phyloP scores from a whole-genome alignment of 176 grass and related monocot species.

The Oryza glumipatula region DNA sequence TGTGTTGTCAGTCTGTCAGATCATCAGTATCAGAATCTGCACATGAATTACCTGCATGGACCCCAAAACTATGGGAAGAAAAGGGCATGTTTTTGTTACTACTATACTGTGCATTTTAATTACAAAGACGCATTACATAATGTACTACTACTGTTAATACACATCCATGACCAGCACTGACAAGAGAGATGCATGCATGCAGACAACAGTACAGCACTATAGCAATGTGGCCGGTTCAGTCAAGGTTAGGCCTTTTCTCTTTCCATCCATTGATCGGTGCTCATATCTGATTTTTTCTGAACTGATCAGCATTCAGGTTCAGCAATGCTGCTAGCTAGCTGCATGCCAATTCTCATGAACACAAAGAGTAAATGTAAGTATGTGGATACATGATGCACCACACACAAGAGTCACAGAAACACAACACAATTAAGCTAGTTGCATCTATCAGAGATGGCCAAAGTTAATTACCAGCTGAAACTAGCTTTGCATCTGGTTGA shows the following conservation, averaged over 20 bases:
- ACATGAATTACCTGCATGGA: not conserved
- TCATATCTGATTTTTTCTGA: not conserved
- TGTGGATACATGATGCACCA: not conserved
- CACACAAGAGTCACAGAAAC: not conserved
- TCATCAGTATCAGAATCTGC: not conserved
- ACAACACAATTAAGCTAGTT: not conserved
- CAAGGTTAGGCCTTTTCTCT: constrained; percentile 22
- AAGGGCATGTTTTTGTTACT: not conserved
- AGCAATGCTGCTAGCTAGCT: not conserved
- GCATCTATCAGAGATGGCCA: constrained; percentile 1
- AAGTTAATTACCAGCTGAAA: not conserved
- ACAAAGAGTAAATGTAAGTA: not conserved
- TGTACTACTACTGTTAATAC: not conserved
- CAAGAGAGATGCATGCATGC: not conserved
- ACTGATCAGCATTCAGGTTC: not conserved
- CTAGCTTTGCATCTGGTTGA: not conserved
- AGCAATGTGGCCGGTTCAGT: not conserved
- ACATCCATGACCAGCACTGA: not conserved
- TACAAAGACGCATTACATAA: not conserved
- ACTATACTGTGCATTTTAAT: not conserved
- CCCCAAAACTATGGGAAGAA: not conserved
- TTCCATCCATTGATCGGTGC: not conserved
- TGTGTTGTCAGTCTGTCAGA: not conserved
- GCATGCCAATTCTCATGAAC: not conserved
- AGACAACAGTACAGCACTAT: not conserved